Percentiles rank a stretch among this genome's conserved stretches.
These are phyloP conservation scores for Schizophyllum commune DNA, from an alignment of 1,284 basidiomycete genomes.

Conservation along the genomic window DNA sequence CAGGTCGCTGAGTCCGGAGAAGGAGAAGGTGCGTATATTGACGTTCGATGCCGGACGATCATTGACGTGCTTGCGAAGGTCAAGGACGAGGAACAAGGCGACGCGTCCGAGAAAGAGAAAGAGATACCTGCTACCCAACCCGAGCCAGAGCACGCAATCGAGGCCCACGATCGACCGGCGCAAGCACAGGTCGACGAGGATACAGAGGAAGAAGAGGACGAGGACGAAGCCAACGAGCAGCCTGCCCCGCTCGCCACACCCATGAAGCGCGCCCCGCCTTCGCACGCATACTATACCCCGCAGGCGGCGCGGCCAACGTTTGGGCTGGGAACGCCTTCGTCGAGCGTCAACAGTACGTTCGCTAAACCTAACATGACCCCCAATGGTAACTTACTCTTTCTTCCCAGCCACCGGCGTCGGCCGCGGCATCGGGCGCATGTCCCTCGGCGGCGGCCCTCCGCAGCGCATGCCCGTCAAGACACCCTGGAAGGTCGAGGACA, in stretches of 20 bases:
- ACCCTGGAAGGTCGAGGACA: neutral
- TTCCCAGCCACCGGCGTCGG: neutral
- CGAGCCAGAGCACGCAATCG: constrained; percentile 23
- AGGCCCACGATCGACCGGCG: constrained; percentile 19
- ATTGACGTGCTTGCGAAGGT: too few species aligned
- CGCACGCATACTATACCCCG: neutral
- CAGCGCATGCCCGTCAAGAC: neutral
- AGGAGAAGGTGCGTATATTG: constrained; percentile 7
- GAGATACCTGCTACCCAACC: constrained; percentile 10
- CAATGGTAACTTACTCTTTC: too few species aligned
- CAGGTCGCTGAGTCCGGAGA: constrained; percentile 1
- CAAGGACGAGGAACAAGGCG: constrained; percentile 5
- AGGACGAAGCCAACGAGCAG: constrained; percentile 17
- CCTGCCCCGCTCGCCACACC: neutral
- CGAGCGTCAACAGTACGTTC: neutral
- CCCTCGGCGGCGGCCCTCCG: neutral
- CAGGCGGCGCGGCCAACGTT: neutral
- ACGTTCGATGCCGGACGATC: too few species aligned
- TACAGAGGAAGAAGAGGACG: constrained; percentile 12
- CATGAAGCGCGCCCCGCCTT: neutral
- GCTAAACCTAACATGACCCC: neutral
- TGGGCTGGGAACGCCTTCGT: neutral
- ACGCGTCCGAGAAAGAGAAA: neutral
- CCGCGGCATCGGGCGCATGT: neutral
- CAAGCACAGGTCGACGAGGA: constrained; percentile 10